Evolutionary conservation across 108 stramenopile species (phyloP).

Genomic region (Pseudonitzschia multistriata): DNA sequence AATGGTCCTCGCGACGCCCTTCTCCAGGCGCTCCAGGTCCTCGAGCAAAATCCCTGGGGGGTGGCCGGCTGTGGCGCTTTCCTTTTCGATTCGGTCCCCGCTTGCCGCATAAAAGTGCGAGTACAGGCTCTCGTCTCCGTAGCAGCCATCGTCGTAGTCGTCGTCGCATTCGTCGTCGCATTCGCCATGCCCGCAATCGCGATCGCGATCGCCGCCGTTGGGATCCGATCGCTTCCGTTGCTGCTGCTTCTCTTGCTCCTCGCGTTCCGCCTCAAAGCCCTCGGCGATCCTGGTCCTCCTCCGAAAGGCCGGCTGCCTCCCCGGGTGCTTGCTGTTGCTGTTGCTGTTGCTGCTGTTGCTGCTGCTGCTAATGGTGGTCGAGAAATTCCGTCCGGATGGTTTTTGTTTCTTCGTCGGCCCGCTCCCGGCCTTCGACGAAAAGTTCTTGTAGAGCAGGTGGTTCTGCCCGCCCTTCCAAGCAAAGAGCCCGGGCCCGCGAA

Average conservation of each 20-base stretch:
- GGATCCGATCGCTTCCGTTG: background rate
- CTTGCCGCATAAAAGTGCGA: no score
- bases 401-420: background rate
- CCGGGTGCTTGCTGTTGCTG: background rate
- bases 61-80: no score
- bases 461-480: background rate
- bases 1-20: background rate
- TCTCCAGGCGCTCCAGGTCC: no score
- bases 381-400: no score
- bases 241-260: no score
- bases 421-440: background rate
- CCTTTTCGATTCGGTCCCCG: no score
- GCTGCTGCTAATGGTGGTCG: background rate
- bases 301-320: background rate
- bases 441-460: constrained; percentile 2
- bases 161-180: background rate
- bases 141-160: constrained; percentile 2
- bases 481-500: no score
- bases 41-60: no score
- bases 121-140: background rate
- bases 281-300: no score
- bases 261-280: no score
- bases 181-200: background rate
- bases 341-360: background rate
- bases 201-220: background rate